A percentile compares a stretch with the other conserved stretches of the same genome.
Conservation (phyloP, 2,329 filamentous ascomycete genomes). For the Rhytidhysteron rufulum region DNA sequence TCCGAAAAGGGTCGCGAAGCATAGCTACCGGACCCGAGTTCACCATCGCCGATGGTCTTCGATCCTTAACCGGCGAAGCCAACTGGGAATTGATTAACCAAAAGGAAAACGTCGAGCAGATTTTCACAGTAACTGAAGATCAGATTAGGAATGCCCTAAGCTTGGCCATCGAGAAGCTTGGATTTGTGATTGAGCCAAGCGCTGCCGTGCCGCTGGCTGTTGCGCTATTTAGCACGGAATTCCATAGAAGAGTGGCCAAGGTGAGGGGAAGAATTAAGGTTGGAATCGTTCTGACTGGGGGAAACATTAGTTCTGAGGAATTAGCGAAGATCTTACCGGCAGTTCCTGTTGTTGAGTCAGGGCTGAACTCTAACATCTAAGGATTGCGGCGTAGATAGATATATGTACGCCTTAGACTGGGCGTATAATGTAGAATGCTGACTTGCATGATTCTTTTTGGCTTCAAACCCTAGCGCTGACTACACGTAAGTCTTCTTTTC, state of each 20-base stretch:
- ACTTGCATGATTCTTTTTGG: too few relatives aligned
- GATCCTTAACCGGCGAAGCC: constrained; percentile 7
- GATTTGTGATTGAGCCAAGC: constrained; percentile 9
- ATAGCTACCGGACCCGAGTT: not conserved
- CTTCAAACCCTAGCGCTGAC: too few relatives aligned
- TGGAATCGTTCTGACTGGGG: constrained; percentile 6
- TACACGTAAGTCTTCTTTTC: too few relatives aligned
- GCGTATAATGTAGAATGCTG: too few relatives aligned
- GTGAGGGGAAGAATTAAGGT: not conserved
- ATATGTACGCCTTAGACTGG: too few relatives aligned
- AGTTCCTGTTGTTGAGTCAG: too few relatives aligned
- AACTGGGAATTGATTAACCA: constrained; percentile 9
- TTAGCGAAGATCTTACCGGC: too few relatives aligned
- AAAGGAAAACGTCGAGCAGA: constrained; percentile 4
- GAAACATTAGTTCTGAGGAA: too few relatives aligned
- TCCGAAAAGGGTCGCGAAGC: constrained; percentile 1
- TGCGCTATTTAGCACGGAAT: constrained; percentile 5
- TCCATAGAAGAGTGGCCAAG: constrained; percentile 3
- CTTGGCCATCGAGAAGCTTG: constrained; percentile 2
- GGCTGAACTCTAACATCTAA: too few relatives aligned
- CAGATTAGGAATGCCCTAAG: constrained; percentile 6
- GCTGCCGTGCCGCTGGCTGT: constrained; percentile 10
- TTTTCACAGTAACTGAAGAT: constrained; percentile 7
- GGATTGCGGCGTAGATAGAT: too few relatives aligned
- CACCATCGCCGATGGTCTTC: constrained; percentile 10